Conservation (phyloP, 2,329 filamentous ascomycete genomes). For the Xylaria sp. region DNA sequence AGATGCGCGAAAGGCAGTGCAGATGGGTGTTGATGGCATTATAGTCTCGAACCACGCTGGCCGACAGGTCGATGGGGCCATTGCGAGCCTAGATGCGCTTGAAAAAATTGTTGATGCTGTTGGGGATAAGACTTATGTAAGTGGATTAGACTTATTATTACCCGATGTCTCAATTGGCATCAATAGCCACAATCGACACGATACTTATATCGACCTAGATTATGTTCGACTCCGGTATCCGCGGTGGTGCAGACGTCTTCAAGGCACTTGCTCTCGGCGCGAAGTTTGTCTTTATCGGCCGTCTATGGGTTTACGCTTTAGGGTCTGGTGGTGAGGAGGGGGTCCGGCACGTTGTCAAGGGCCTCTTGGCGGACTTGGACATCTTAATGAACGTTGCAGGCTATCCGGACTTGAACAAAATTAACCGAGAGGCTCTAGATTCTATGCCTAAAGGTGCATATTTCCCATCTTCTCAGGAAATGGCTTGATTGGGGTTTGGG, state of each 20-base stretch:
- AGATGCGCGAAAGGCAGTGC: conserved; percentile 66
- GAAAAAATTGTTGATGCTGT: conserved; percentile 64
- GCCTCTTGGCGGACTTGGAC: conserved; percentile 69
- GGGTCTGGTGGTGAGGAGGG: conserved; percentile 69
- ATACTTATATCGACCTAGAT: conserved; percentile 50
- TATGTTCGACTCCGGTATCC: conserved; percentile 69
- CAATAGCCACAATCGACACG: background rate
- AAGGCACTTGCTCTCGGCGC: conserved; percentile 71
- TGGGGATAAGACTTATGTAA: conserved; percentile 47
- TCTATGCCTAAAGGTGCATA: conserved; percentile 55
- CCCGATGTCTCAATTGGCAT: background rate
- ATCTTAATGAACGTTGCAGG: conserved; percentile 70
- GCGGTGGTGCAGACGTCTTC: conserved; percentile 66
- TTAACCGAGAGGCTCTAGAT: conserved; percentile 57
- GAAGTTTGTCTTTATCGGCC: conserved; percentile 69
- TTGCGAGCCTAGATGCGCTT: conserved; percentile 67
- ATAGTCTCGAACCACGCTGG: conserved; percentile 69
- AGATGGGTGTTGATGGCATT: conserved; percentile 68
- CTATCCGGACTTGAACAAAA: conserved; percentile 62
- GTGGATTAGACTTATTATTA: conserved; percentile 40
- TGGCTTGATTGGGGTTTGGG: conserved; percentile 34
- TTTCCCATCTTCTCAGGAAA: conserved; percentile 43
- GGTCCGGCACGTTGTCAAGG: conserved; percentile 70
- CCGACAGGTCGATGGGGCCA: conserved; percentile 68
- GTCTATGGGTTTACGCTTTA: conserved; percentile 69